Conservation (phyloP, 2,329 filamentous ascomycete genomes). For the Claviceps purpurea region DNA sequence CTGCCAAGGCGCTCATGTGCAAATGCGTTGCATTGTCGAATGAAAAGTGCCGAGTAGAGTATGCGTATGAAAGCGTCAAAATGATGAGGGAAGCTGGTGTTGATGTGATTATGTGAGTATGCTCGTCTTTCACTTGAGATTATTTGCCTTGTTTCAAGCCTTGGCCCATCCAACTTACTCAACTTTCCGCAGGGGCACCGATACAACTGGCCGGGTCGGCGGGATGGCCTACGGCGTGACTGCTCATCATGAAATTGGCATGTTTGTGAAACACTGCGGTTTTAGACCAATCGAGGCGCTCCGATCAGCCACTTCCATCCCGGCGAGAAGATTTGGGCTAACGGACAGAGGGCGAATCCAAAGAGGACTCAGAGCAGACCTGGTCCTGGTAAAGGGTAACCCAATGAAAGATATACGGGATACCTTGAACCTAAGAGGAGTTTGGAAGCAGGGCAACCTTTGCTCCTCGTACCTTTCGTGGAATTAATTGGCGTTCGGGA, state of each 20-base stretch:
- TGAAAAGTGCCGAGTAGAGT: conserved; percentile 5
- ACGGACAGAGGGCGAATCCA: conserved; percentile 7
- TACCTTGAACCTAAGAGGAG: conserved; percentile 5
- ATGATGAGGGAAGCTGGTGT: conserved; percentile 7
- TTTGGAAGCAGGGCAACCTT: conserved; percentile 8
- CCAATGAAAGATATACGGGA: conserved; percentile 3
- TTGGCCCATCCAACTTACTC: background rate
- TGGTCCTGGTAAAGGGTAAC: conserved; percentile 9
- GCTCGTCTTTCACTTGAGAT: background rate
- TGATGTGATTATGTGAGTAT: conserved; percentile 8
- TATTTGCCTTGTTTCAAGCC: background rate
- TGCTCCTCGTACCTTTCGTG: conserved; percentile 2
- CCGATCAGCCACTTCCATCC: conserved; percentile 7
- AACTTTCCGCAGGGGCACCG: conserved; percentile 6
- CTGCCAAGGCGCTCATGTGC: conserved; percentile 5
- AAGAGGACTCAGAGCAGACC: conserved; percentile 6
- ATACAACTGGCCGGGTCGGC: conserved; percentile 6
- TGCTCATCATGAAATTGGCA: conserved; percentile 8
- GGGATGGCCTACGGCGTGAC: conserved; percentile 8
- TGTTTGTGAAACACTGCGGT: conserved; percentile 8
- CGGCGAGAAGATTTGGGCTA: conserved; percentile 7
- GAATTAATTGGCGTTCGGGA: background rate
- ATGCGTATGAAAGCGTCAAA: conserved; percentile 7
- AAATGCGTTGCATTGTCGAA: conserved; percentile 4
- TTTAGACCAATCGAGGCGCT: conserved; percentile 8